Conservation (phyloP, 305 asterid genomes). For the Fraxinus floribunda region DNA sequence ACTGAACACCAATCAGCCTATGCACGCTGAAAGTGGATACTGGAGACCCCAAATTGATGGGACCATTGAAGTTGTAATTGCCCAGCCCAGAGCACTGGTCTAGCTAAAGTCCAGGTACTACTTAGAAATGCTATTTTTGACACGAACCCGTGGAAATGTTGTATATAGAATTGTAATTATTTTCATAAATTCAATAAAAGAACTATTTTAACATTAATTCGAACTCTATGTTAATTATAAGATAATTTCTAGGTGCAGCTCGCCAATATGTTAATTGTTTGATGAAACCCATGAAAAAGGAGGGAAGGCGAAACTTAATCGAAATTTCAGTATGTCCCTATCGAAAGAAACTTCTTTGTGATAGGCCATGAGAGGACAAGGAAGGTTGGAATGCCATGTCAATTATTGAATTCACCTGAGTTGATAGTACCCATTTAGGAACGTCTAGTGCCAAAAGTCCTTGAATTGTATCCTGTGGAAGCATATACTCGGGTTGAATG, state of each 20-base stretch:
- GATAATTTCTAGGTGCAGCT: not conserved
- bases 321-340: not conserved
- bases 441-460: not conserved
- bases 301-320: not conserved
- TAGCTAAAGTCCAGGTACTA: constrained; percentile 66
- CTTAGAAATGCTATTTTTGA: not conserved
- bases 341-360: not conserved
- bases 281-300: not conserved
- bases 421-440: not conserved
- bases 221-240: not conserved
- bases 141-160: not conserved
- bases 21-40: constrained; percentile 75
- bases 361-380: not conserved
- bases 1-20: constrained; percentile 50
- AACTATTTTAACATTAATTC: not conserved
- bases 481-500: not conserved
- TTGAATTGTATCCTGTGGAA: not conserved
- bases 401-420: not conserved
- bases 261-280: not conserved
- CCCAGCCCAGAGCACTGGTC: constrained; percentile 65
- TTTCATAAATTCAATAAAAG: not conserved
- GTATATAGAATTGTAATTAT: not conserved
- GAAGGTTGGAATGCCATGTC: not conserved
- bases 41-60: constrained; percentile 70
- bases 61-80: constrained; percentile 59